A percentile compares a stretch with the other conserved stretches of the same genome.
These are phyloP conservation scores for Ogataea kodamae DNA, from an alignment of 805 yeast species.

Conservation along the genomic window DNA sequence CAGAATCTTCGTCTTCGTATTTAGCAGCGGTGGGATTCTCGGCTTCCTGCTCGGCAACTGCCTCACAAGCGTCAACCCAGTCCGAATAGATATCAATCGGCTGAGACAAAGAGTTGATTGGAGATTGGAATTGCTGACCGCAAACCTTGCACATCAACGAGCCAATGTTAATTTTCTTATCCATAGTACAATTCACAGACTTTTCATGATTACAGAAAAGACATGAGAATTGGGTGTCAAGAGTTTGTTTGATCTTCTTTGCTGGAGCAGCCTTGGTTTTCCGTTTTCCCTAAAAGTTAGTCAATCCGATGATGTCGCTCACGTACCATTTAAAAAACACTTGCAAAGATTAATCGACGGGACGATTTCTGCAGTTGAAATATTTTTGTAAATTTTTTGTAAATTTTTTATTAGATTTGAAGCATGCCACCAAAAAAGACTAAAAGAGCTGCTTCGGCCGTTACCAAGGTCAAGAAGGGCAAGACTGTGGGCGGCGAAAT, in stretches of 20 bases:
- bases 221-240: constrained; percentile 84
- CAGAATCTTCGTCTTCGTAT: constrained; percentile 23
- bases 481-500: constrained; percentile 15
- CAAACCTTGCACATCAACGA: constrained; percentile 86
- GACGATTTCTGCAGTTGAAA: constrained; percentile 3
- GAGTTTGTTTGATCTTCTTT: constrained; percentile 69
- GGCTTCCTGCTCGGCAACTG: constrained; percentile 65
- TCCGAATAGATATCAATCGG: constrained; percentile 95
- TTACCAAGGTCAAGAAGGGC: constrained; percentile 19
- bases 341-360: constrained; percentile 5
- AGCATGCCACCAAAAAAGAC: constrained; percentile 24
- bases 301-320: background rate
- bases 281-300: constrained; percentile 43
- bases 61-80: constrained; percentile 97
- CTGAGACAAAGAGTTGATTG: constrained; percentile 77
- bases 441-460: constrained; percentile 16
- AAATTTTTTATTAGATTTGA: constrained; percentile 8
- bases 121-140: constrained; percentile 88
- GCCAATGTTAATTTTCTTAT: constrained; percentile 82
- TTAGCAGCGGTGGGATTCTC: constrained; percentile 26
- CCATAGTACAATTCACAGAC: constrained; percentile 83
- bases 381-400: constrained; percentile 4
- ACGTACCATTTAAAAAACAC: constrained; percentile 7
- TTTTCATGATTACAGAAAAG: constrained; percentile 94
- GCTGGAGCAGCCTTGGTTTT: constrained; percentile 81